Conservation (phyloP, 2,329 filamentous ascomycete species). For the Xylaria hypoxylon region DNA sequence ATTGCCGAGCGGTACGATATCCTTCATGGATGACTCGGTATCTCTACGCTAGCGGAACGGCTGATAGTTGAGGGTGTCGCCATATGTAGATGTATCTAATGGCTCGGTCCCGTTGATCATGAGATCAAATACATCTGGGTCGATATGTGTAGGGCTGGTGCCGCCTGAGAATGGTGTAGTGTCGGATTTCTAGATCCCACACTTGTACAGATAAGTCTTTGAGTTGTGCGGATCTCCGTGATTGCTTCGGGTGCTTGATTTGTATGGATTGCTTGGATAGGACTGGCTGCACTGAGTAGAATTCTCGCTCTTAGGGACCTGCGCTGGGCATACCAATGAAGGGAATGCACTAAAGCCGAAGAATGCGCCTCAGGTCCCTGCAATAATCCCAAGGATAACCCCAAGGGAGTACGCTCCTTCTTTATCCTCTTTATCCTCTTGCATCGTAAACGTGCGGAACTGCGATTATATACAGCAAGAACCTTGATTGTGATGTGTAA, state of each 20-base stretch:
- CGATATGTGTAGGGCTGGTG: background rate
- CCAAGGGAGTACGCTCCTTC: background rate
- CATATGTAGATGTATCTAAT: constrained; percentile 1
- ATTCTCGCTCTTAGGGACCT: background rate
- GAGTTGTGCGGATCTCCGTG: background rate
- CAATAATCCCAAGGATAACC: background rate
- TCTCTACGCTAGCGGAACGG: constrained; percentile 1
- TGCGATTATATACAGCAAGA: background rate
- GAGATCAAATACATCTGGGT: background rate
- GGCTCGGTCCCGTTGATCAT: constrained; percentile 2
- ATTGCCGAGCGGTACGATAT: background rate
- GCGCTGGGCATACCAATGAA: constrained; percentile 5
- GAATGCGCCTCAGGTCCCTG: background rate
- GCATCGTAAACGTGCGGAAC: background rate
- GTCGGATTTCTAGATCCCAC: constrained; percentile 2
- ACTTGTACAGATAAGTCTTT: constrained; percentile 6
- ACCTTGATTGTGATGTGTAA: background rate
- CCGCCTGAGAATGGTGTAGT: background rate
- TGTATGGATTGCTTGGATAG: too few relatives aligned
- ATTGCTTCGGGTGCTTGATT: background rate
- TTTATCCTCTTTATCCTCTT: background rate
- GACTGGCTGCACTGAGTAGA: too few relatives aligned
- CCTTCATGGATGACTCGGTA: background rate
- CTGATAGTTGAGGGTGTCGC: constrained; percentile 1
- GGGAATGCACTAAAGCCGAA: background rate